Conservation (phyloP, 495 filamentous ascomycete species). For the Terfezia boudieri region DNA sequence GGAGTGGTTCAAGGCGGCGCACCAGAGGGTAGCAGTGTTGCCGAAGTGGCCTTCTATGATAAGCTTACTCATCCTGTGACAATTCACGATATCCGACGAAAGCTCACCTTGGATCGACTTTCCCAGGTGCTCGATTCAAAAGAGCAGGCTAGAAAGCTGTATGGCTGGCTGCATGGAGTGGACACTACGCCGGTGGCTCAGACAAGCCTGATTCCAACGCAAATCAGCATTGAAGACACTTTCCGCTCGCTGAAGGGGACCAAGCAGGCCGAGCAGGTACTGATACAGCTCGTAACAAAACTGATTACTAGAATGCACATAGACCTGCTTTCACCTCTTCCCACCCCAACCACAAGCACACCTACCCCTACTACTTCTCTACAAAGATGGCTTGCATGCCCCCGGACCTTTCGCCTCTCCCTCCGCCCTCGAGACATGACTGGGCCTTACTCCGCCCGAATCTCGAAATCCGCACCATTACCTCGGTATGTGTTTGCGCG, state of each 20-base stretch:
- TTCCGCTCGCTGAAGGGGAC: slow-evolving; percentile 40
- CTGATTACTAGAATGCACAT: slow-evolving; percentile 55
- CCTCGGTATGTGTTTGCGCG: slow-evolving; percentile 7
- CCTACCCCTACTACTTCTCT: background rate
- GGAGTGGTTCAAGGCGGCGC: slow-evolving; percentile 17
- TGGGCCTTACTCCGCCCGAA: slow-evolving; percentile 30
- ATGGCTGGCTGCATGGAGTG: slow-evolving; percentile 38
- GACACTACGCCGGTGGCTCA: slow-evolving; percentile 45
- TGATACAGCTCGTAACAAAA: slow-evolving; percentile 39
- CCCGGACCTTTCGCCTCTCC: slow-evolving; percentile 52
- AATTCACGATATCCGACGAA: slow-evolving; percentile 40
- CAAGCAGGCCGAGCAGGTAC: slow-evolving; percentile 35
- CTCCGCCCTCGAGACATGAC: slow-evolving; percentile 42
- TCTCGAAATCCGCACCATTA: slow-evolving; percentile 32
- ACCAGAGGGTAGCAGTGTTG: slow-evolving; percentile 10
- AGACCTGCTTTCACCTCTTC: slow-evolving; percentile 40
- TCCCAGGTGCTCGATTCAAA: slow-evolving; percentile 48
- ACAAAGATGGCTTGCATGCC: slow-evolving; percentile 41
- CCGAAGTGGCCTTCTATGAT: slow-evolving; percentile 24
- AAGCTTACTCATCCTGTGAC: slow-evolving; percentile 31
- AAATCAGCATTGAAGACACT: slow-evolving; percentile 89
- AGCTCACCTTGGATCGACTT: slow-evolving; percentile 36
- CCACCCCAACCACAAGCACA: slow-evolving; percentile 13
- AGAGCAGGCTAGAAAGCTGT: slow-evolving; percentile 36
- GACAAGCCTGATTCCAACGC: slow-evolving; percentile 50